phyloP scores from a whole-genome alignment of 768 basidiomycete genomes.

The Phylloporus sp. region DNA sequence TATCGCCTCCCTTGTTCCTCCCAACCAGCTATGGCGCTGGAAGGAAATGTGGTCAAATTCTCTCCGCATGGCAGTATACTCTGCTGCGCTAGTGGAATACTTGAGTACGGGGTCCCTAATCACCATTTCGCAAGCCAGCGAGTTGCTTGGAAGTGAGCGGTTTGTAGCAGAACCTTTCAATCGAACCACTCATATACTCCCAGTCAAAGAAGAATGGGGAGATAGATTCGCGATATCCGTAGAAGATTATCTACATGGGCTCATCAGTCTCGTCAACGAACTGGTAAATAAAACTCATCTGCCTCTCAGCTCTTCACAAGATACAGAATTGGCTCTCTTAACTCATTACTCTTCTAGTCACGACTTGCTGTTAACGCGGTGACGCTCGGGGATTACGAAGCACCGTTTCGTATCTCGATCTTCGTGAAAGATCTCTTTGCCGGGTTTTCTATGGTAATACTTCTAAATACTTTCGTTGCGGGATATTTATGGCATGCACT shows the following conservation, averaged over 20 bases:
- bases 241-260: slow-evolving; percentile 80
- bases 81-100: slow-evolving; percentile 63
- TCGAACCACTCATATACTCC: slow-evolving; percentile 4
- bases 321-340: not conserved
- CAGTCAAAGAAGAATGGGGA: slow-evolving; percentile 70
- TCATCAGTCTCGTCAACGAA: slow-evolving; percentile 78
- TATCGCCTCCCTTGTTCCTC: slow-evolving; percentile 60
- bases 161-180: not conserved
- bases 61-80: slow-evolving; percentile 62
- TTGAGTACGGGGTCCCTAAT: slow-evolving; percentile 56
- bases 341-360: slow-evolving; percentile 44
- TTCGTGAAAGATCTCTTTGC: slow-evolving; percentile 80
- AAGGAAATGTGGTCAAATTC: slow-evolving; percentile 80
- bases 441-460: slow-evolving; percentile 75
- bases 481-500: slow-evolving; percentile 5
- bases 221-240: slow-evolving; percentile 59
- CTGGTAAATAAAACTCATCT: slow-evolving; percentile 45
- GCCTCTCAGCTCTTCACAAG: not conserved
- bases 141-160: slow-evolving; percentile 64
- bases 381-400: slow-evolving; percentile 77
- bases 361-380: slow-evolving; percentile 77
- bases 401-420: slow-evolving; percentile 69
- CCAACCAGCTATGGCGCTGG: slow-evolving; percentile 79
- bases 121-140: slow-evolving; percentile 47
- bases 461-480: not conserved